Evolutionary conservation across 2,329 filamentous ascomycete species (phyloP).

Genomic region (Trichoderma koningiopsis): DNA sequence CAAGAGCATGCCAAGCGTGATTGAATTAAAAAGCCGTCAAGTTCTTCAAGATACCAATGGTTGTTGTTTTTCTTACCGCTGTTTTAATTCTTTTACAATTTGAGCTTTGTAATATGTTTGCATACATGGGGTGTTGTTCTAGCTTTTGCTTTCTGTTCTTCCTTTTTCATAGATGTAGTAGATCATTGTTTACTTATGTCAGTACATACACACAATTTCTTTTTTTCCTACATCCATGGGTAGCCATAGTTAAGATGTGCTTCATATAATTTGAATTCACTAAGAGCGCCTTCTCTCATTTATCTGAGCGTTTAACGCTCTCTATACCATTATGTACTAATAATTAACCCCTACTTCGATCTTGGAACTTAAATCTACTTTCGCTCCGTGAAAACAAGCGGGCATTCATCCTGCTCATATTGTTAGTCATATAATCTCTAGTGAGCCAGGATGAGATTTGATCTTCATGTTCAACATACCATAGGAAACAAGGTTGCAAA

Average conservation of each 20-base stretch:
- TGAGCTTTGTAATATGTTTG: not conserved
- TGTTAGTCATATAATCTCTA: not conserved
- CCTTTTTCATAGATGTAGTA: not conserved
- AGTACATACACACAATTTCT: not conserved
- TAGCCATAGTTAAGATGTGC: too few relatives aligned
- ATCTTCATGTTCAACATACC: not conserved
- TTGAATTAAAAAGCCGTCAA: not conserved
- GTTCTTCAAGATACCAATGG: not conserved
- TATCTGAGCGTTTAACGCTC: not conserved
- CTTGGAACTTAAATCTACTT: not conserved
- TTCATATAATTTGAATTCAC: not conserved
- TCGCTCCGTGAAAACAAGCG: conserved; percentile 5
- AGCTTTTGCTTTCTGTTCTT: not conserved
- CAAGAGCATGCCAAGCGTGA: not conserved
- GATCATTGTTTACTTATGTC: not conserved
- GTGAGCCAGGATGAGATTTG: not conserved
- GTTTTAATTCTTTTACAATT: not conserved
- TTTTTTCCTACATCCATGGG: too few relatives aligned
- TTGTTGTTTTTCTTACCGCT: too few relatives aligned
- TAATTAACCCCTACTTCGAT: not conserved
- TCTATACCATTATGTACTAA: not conserved
- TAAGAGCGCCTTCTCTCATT: not conserved
- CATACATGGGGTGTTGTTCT: not conserved
- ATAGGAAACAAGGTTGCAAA: conserved; percentile 18
- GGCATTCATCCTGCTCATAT: conserved; percentile 4